These are phyloP conservation scores for Telfairia occidentalis DNA, from an alignment of 331 rosid species.

Conservation along the genomic window DNA sequence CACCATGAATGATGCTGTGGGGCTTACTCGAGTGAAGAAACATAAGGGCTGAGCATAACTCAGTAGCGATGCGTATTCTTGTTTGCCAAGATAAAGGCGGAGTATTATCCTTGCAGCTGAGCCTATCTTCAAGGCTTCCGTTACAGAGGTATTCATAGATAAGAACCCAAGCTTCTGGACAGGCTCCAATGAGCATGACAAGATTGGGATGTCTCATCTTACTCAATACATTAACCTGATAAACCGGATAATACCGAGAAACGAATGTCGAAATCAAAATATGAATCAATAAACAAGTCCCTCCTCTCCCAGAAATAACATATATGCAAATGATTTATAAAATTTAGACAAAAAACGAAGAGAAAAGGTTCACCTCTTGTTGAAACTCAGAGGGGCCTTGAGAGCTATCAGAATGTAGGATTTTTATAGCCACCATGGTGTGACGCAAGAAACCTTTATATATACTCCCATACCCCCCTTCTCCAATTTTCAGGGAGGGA, in stretches of 20 bases:
- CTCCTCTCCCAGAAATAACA: background rate
- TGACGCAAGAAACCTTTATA: constrained; percentile 56
- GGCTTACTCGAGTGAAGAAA: constrained; percentile 76
- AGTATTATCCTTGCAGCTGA: constrained; percentile 46
- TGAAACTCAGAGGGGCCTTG: constrained; percentile 76
- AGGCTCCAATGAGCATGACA: constrained; percentile 74
- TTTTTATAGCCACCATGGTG: constrained; percentile 77
- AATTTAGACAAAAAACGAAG: background rate
- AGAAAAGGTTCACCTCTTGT: constrained; percentile 55
- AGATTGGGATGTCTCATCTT: constrained; percentile 79
- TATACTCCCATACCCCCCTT: constrained; percentile 86
- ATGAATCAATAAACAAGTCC: background rate
- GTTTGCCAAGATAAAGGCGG: constrained; percentile 76
- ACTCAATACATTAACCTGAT: constrained; percentile 66
- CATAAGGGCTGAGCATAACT: constrained; percentile 67
- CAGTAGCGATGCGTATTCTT: constrained; percentile 61
- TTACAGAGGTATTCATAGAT: constrained; percentile 74
- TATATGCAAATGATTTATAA: background rate
- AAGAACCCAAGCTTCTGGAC: constrained; percentile 56
- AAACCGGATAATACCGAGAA: background rate
- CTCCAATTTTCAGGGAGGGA: constrained; percentile 65
- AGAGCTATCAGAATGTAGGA: constrained; percentile 28
- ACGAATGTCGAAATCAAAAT: background rate
- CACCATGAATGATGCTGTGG: constrained; percentile 67
- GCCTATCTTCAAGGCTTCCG: constrained; percentile 89